Base-by-base conservation (phyloP, 2,329 filamentous ascomycete species). In the Aspergillus sp. region DNA sequence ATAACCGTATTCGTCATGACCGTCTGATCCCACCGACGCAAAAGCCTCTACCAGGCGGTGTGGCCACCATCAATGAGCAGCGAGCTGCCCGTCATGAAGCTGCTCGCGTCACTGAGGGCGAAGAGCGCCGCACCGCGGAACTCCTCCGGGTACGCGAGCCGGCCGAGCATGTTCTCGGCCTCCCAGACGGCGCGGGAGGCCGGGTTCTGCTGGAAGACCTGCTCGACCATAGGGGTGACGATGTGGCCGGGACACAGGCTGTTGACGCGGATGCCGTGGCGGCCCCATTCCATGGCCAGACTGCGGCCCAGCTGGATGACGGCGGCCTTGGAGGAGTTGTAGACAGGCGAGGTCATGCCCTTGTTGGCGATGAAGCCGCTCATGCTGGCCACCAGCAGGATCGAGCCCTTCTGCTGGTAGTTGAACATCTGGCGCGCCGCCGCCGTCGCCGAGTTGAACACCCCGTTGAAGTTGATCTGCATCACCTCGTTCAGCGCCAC, bases 121-220 rank as follows among this genome's bases (percentile, higher is more conserved):
- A 87, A 89, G 9, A 87, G 80, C 2, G 85, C 86, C 1, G 87
- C 85, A 4, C 87, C 81, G 53, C 82, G 78, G 62, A 83, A 83
- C 56, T 84, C 82, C 57, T 83, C 80, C 0, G 81, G 79, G 7
- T 71, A 73, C 4, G 81, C 81, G 42, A 84, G 61, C 20, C 80
- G 72, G 8, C 79, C 79, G 22, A 84, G 70, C 63, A 85, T 76
- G 54, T 76, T 77, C 62, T 76, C 73, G 0, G 65, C 62, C 53
- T 76, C 73, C 75, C 75, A 77, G 6, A 66, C 65, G 10, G 66
- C 67, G 22, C 65, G 61, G 4, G 72, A 61, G 63, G 91, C 88
- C 0, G 90, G 90, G 59, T 83, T 88, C 57, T 87, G 79, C 58
- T 85, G 79, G 64, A 96, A 94, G 30, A 95, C 81, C 52, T 83